Evolutionary conservation across 176 grass and related monocot species (phyloP), one percentile per base, ranked within the genome.

Genomic region (Echinochloa phyllopogon): DNA sequence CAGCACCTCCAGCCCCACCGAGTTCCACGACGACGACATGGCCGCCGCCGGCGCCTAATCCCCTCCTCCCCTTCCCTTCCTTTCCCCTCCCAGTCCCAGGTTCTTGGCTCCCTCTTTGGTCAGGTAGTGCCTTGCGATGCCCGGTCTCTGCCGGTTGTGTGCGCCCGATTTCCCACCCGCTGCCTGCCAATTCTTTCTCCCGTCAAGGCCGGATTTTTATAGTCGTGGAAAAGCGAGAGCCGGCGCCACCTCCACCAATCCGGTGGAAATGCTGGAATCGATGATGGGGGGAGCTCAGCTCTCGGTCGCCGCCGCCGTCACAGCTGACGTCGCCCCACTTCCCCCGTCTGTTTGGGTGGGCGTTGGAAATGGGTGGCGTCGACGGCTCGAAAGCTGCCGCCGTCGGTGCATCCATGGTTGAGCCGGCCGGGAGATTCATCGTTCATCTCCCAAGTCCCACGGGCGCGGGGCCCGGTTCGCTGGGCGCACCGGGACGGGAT

Each of bases 1-100:
- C 75, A 80, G 42, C 82, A 98, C 73, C 84, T 92, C 93, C 83
- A 89, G 81, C 79, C 60, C 85, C 84, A 92, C 50, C 21, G 89
- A 94, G 83, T 95, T 95, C 96, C 96, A 98, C 70, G 92, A 86
- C 21, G 90, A 94, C 93, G 92, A 86, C 79, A 55, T 87, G 55
- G 50, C 77, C 60, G 50, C 21, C 77, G 60, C 21, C 40, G 12
- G 13, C 10, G 56, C 16, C 69, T 2, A 12, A 25, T 52, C 48
- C 41, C 25, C 2, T 17, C 9, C 45, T 2, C 33, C 5, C 3
- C 17, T n/a, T 0, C 6, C n/a, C 5, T 36, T 18, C 6, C n/a
- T 5, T 36, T 18, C 38, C 8, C 37, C 42, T 55, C 25, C 47
- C 25, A 55, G 17, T 17, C 36, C 44, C 48, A 1, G 45, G 16